Conservation (phyloP, 1,284 basidiomycete genomes). For the Ceratobasidium sp. region DNA sequence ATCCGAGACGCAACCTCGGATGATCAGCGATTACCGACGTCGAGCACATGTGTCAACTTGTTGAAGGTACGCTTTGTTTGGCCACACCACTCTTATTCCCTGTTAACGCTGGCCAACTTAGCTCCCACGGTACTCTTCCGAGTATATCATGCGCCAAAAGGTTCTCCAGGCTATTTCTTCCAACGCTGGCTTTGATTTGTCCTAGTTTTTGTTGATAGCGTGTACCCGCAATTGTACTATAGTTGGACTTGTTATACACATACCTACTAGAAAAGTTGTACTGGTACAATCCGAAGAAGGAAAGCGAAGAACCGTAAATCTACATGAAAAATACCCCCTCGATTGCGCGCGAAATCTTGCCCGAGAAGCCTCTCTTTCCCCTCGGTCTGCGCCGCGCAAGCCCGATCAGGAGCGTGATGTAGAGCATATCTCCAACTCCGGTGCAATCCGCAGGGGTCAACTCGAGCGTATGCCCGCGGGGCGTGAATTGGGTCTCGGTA, state of each 20-base stretch:
- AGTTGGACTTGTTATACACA: conserved; percentile 5
- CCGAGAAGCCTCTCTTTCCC: conserved; percentile 31
- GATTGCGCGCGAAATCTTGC: conserved; percentile 20
- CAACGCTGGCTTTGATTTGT: conserved; percentile 90
- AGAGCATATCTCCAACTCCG: conserved; percentile 39
- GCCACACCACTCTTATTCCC: background rate
- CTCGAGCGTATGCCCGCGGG: conserved; percentile 23
- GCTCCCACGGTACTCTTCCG: conserved; percentile 76
- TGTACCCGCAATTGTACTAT: conserved; percentile 4
- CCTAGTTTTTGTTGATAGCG: conserved; percentile 56
- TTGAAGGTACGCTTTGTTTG: conserved; percentile 67
- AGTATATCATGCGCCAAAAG: conserved; percentile 73
- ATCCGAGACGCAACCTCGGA: conserved; percentile 83
- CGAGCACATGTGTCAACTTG: conserved; percentile 88
- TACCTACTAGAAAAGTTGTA: background rate
- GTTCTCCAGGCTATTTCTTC: conserved; percentile 87
- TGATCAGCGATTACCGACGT: conserved; percentile 78
- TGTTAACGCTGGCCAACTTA: conserved; percentile 52
- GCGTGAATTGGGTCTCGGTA: conserved; percentile 35
- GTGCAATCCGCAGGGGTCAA: conserved; percentile 29
- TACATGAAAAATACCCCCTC: conserved; percentile 38
- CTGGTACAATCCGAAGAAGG: background rate
- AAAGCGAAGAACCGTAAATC: background rate
- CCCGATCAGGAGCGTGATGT: conserved; percentile 26
- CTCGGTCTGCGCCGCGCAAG: conserved; percentile 38